Evolutionary conservation across 345 rosid genomes (phyloP), one percentile per base, ranked within the genome.

Genomic region (Eucalyptus polybractea): DNA sequence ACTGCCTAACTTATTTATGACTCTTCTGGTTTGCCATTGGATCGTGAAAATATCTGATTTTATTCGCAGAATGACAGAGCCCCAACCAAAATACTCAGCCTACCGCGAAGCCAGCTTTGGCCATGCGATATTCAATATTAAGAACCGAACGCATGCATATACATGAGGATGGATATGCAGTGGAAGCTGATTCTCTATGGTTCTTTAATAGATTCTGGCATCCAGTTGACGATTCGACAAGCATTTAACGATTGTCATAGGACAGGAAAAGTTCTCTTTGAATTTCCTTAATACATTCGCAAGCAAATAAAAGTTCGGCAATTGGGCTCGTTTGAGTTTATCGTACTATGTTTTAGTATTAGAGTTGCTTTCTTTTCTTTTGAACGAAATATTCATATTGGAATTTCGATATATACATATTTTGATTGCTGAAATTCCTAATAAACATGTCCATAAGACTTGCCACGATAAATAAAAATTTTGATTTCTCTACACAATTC

Each of bases 41-140:
- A 65, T 65, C 40, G 4, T 65, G 40, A 29, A 4, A 65, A 65
- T n/a, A 65, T 65, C 76, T 65, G 40, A 85, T 85, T 45, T 58
- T 45, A 50, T 87, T 51, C 92, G 91, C 93, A 97, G 99, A 90
- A 94, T 96, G 99, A 93, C 95, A 1, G 93, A 97, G 91, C 97
- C 98, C 81, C 98, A 97, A 90, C 99, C 99, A 10, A 90, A 90
- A 7, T 97, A 97, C 93, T 97, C 99, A 5, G 98, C 99, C 2
- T 97, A 89, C 47, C 93, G 99, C 1, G 97, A 97, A 89, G 98
- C 99, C 4, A 97, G 99, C 89, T 97, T 96, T 33, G 99, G 99
- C 15, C 99, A 97, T 25, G 99, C 98, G 31, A 92, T 93, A 31
- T 95, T 97, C 3, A 94, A 94, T 58, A 95, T 97, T 80, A 94